A percentile compares a stretch with the other conserved stretches of the same genome.
phyloP scores from a whole-genome alignment of 441 rosid genomes.

The Arabidopsis hybrid region DNA sequence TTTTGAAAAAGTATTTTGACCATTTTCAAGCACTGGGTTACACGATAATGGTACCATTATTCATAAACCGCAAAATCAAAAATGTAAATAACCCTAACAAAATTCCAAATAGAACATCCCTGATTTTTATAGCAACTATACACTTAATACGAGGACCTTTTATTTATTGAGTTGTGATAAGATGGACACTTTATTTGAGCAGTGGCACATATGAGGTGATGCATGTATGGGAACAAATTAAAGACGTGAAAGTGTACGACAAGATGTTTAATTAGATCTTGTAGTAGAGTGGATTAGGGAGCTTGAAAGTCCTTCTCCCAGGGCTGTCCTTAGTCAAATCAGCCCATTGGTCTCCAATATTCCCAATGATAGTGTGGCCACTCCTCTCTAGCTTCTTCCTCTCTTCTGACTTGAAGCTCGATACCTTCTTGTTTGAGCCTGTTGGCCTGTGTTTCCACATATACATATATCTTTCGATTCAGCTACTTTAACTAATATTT shows the following conservation, averaged over 20 bases:
- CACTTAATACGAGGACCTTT: no score
- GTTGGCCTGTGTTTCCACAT: conserved; percentile 50
- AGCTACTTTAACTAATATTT: no score
- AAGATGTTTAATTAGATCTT: conserved; percentile 13
- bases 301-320: conserved; percentile 67
- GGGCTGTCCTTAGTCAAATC: conserved; percentile 53
- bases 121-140: no score
- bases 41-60: no score
- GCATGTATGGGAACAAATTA: conserved; percentile 13
- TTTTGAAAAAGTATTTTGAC: no score
- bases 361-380: conserved; percentile 72
- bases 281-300: conserved; percentile 71
- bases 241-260: background rate
- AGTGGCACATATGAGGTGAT: background rate
- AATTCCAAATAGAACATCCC: no score
- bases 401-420: conserved; percentile 52
- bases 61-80: no score
- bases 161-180: background rate
- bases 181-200: background rate
- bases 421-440: conserved; percentile 48
- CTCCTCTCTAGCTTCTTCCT: conserved; percentile 55
- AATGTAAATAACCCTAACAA: no score
- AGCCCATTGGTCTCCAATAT: conserved; percentile 82
- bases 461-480: background rate
- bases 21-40: no score